phyloP scores from a whole-genome alignment of 176 grass and related monocot genomes.

The Oryza nivara region DNA sequence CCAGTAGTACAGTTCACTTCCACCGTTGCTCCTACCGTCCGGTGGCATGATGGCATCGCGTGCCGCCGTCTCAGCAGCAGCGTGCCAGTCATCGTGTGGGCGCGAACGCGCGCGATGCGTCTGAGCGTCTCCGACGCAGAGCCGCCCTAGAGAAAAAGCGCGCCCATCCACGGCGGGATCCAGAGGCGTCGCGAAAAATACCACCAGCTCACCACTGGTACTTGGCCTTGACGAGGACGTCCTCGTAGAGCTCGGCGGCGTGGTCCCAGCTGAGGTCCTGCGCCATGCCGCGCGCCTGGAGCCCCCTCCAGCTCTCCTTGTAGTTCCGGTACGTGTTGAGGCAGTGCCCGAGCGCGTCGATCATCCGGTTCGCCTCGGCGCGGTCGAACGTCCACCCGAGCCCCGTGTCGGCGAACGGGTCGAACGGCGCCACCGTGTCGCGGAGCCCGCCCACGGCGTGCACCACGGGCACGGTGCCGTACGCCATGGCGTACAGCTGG shows the following conservation, averaged over 20 bases:
- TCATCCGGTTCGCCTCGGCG: slow-evolving; percentile 63
- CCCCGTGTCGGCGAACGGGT: slow-evolving; percentile 63
- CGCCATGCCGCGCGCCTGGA: slow-evolving; percentile 76
- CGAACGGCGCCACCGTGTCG: slow-evolving; percentile 79
- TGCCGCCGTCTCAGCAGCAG: background rate
- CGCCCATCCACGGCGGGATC: background rate
- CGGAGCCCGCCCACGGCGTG: slow-evolving; percentile 88
- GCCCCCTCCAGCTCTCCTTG: slow-evolving; percentile 76
- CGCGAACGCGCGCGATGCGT: background rate
- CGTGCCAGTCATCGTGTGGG: background rate
- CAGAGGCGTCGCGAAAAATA: no score
- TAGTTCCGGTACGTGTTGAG: slow-evolving; percentile 81
- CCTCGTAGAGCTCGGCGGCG: slow-evolving; percentile 82
- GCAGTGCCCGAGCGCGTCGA: slow-evolving; percentile 69
- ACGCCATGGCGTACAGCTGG: slow-evolving; percentile 92
- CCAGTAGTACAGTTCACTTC: background rate
- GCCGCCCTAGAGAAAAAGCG: background rate
- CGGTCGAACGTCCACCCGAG: slow-evolving; percentile 86
- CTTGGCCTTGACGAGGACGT: slow-evolving; percentile 89
- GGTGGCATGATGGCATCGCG: background rate
- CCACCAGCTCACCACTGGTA: slow-evolving; percentile 73
- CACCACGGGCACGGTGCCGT: slow-evolving; percentile 89
- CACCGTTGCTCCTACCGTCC: background rate
- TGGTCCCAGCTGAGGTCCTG: slow-evolving; percentile 94
- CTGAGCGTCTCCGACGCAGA: background rate